Evolutionary conservation across 2,329 filamentous ascomycete genomes (phyloP).

Genomic region (Harringtonia aguacate): DNA sequence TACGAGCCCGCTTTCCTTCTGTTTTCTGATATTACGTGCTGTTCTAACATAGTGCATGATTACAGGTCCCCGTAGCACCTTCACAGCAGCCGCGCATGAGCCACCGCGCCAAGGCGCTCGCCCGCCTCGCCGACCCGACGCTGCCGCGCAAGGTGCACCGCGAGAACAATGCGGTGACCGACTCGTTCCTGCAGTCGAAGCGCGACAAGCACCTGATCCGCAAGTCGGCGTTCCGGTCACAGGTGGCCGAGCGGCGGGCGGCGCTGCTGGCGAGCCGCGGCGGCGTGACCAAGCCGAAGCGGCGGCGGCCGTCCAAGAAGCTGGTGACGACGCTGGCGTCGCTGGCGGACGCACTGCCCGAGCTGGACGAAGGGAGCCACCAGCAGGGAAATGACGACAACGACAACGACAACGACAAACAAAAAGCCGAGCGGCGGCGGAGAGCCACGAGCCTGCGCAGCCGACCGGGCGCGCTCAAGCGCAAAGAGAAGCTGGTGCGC

Average conservation of each 20-base stretch:
- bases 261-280: not conserved
- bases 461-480: constrained; percentile 69
- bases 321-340: constrained; percentile 64
- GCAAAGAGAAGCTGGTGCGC: constrained; percentile 68
- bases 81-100: constrained; percentile 4
- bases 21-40: too few species aligned
- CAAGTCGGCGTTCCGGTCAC: constrained; percentile 67
- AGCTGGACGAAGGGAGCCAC: constrained; percentile 34
- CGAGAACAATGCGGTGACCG: constrained; percentile 36
- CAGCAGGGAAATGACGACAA: too few species aligned
- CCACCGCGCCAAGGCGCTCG: constrained; percentile 36
- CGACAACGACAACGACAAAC: constrained; percentile 13
- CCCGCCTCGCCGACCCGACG: constrained; percentile 39
- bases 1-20: not conserved
- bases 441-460: constrained; percentile 63
- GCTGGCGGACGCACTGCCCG: constrained; percentile 71
- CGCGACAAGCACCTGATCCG: constrained; percentile 76
- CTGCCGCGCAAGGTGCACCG: constrained; percentile 42
- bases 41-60: not conserved
- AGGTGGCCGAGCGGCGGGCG: constrained; percentile 51
- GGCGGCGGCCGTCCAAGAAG: constrained; percentile 63
- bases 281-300: constrained; percentile 21
- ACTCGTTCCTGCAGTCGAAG: constrained; percentile 61
- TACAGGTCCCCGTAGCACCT: constrained; percentile 16
- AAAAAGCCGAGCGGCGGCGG: constrained; percentile 17